A percentile compares a stretch with the other conserved stretches of the same genome.
phyloP scores from a whole-genome alignment of 352 stramenopile genomes.

The Globisporangium abappressorium region DNA sequence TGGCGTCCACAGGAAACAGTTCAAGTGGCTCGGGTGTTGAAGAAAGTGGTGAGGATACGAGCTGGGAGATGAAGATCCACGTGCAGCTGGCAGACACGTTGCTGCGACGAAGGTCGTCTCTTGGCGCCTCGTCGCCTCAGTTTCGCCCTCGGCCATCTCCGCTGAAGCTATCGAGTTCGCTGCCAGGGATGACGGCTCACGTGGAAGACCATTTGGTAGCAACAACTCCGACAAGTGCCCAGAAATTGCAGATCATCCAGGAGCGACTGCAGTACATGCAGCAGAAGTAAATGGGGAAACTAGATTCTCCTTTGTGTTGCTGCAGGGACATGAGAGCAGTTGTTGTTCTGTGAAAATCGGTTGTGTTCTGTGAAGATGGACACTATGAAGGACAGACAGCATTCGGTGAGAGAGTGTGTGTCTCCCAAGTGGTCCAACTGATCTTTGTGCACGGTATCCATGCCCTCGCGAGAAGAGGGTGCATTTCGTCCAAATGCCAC shows the following conservation, averaged over 20 bases:
- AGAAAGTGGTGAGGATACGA: slow-evolving; percentile 21
- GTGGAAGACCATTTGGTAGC: slow-evolving; percentile 11
- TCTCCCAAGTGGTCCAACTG: too few relatives aligned
- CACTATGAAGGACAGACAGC: too few relatives aligned
- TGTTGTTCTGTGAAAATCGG: too few relatives aligned
- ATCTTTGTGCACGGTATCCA: too few relatives aligned
- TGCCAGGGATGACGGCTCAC: slow-evolving; percentile 5
- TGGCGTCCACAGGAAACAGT: background rate
- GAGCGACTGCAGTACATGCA: slow-evolving; percentile 56
- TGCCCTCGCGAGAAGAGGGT: too few relatives aligned
- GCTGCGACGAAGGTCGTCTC: background rate
- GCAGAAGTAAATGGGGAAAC: slow-evolving; percentile 6
- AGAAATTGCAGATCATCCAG: slow-evolving; percentile 62
- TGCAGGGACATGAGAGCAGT: background rate
- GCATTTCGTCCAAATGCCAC: background rate
- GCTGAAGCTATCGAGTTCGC: background rate
- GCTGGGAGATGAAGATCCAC: slow-evolving; percentile 67
- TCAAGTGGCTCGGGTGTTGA: slow-evolving; percentile 4
- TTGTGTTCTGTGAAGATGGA: too few relatives aligned
- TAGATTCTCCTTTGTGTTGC: background rate
- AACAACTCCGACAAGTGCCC: slow-evolving; percentile 26
- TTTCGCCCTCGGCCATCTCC: slow-evolving; percentile 18
- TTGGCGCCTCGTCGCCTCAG: slow-evolving; percentile 1
- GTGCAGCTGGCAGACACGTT: slow-evolving; percentile 30
- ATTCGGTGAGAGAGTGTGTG: too few relatives aligned